phyloP scores from a whole-genome alignment of 2,329 filamentous ascomycete species.

The Fusarium tanahbumbuense region DNA sequence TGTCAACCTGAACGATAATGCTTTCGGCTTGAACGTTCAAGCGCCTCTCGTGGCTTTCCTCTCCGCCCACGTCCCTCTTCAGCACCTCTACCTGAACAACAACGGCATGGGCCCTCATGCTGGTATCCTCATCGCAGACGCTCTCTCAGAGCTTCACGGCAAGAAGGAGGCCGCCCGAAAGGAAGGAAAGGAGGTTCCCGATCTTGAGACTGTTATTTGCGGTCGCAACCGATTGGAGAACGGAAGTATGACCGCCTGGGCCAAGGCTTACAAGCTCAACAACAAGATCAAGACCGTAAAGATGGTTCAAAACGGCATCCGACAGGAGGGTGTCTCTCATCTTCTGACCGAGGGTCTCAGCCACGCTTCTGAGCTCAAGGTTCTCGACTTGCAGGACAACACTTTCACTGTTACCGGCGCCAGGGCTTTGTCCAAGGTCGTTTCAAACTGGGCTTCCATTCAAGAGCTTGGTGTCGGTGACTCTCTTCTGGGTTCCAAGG shows the following conservation, averaged over 20 bases:
- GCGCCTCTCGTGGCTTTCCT: constrained; percentile 94
- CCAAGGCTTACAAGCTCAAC: constrained; percentile 85
- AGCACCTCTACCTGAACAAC: constrained; percentile 97
- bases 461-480: constrained; percentile 90
- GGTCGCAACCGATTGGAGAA: constrained; percentile 96
- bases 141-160: constrained; percentile 82
- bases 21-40: constrained; percentile 95
- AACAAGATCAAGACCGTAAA: constrained; percentile 85
- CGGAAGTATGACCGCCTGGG: constrained; percentile 96
- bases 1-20: constrained; percentile 97
- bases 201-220: constrained; percentile 96
- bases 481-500: constrained; percentile 83
- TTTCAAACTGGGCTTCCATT: constrained; percentile 79
- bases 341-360: constrained; percentile 83
- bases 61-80: constrained; percentile 85
- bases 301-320: constrained; percentile 99
- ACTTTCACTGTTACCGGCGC: constrained; percentile 89
- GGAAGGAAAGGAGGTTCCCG: constrained; percentile 76
- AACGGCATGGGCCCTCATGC: constrained; percentile 95
- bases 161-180: constrained; percentile 85
- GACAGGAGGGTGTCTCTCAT: constrained; percentile 88
- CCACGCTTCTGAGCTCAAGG: constrained; percentile 74
- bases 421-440: constrained; percentile 79
- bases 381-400: constrained; percentile 96
- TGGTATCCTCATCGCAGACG: constrained; percentile 88